Base-by-base conservation (phyloP, 2,329 filamentous ascomycete species). In the Calonectria pseudoreteaudii region DNA sequence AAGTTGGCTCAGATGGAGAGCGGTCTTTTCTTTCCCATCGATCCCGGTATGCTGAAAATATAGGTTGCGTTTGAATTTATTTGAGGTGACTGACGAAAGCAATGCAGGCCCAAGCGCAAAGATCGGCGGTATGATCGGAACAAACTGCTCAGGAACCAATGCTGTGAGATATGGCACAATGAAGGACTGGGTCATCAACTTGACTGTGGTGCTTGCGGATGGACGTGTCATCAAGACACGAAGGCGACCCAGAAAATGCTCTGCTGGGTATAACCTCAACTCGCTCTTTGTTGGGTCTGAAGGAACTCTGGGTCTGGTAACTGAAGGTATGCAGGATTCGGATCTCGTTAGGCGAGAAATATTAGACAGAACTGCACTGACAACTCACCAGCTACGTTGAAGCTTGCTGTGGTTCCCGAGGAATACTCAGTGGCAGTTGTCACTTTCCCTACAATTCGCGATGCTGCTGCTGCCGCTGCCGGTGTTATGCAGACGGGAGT, bases 21-120 rank as follows among this genome's bases (percentile, higher is more conserved):
- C 5, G 94, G 94, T 0, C 90, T 98, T 1, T 98, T 98, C 86
- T 97, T 98, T 82, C 96, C 96, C 1, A 93, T 98, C 16, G 96
- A 98, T 80, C 96, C 96, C 16, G 94, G 94, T 82, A 78, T 75
- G 86, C 82, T n/a, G 34, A 28, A n/a, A 18, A 38, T 13, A 3
- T 7, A 47, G 23, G 38, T 26, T 18, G 13, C 23, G 28, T 9
- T 41, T 66, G 23, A 30, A 26, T 23, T 16, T 20, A n/a, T 6
- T 30, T 13, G 34, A 23, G 8, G 28, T 26, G 41, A 38, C 70
- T 74, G 50, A 75, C 74, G 44, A 28, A 14, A 16, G 28, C 49
- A 18, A 52, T 68, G 16, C 23, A 87, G 89, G 90, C 34, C 91
- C 90, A 73, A 91, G 88, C 78, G 93, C 94, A 20, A 94, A 93